Base-by-base conservation (phyloP, 2,329 filamentous ascomycete species). In the Cladosporium cucumerinum region DNA sequence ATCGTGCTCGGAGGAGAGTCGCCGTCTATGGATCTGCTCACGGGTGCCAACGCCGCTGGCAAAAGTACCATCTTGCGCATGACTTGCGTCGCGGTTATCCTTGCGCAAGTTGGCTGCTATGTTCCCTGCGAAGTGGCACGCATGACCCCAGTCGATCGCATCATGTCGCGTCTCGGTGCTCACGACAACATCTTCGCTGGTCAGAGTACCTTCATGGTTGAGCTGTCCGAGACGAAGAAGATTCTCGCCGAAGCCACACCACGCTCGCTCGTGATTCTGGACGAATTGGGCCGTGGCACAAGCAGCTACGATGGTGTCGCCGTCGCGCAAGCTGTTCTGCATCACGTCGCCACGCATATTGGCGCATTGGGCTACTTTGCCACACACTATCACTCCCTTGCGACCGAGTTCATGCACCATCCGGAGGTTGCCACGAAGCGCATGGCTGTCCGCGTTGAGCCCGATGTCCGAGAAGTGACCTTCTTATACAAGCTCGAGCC, bases 151-250 rank as follows among this genome's bases (percentile, higher is more conserved):
- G 88, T 96, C 3, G 95, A 99, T 76, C 91, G 95, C 63, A 98
- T 99, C 82, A 99, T 99, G 95, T 98, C 94, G 11, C 92, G 95
- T 54, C 87, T 99, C 0, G 95, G 95, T 11, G 95, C 95, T 57
- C 97, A 98, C 73, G 95, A 99, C 86, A 98, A 98, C 78, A 99
- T 99, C 72, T 98, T 99, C 75, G 95, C 94, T 1, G 92, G 94
- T 0, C 95, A 99, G 77, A 96, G 92, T 16, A 99, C 95, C 2
- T 99, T 99, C 82, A 98, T 99, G 74, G 94, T 99, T 30, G 95
- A 99, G 78, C 82, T 99, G 1, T 93, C 93, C 0, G 95, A 99
- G 77, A 99, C 95, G 0, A 97, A 98, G 82, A 98, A 98, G 83
- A 99, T 99, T 59, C 84, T 99, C 0, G 88, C 92, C 0, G 95